Conservation (phyloP, 129 eudicot genomes). For the Glebionis coronaria region DNA sequence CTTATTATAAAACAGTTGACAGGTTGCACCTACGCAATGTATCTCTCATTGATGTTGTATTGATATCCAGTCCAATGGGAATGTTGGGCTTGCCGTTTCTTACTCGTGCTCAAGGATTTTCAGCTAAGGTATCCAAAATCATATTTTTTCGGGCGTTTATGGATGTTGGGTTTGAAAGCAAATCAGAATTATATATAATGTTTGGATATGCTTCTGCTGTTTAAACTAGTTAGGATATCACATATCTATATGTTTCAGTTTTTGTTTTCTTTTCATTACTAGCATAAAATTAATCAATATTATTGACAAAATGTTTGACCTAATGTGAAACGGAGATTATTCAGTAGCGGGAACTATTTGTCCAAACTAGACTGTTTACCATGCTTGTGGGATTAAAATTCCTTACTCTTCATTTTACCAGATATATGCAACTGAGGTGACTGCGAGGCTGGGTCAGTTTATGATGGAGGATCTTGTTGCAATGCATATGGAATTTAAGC, state of each 20-base stretch:
- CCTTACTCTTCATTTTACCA: neutral
- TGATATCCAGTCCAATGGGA: slow-evolving; percentile 83
- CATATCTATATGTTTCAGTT: too few relatives aligned
- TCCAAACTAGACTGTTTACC: too few relatives aligned
- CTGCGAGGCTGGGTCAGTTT: slow-evolving; percentile 65
- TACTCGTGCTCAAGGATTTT: too few relatives aligned
- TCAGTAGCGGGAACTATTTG: too few relatives aligned
- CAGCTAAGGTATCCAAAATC: too few relatives aligned
- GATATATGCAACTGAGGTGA: slow-evolving; percentile 85
- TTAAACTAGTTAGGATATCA: too few relatives aligned
- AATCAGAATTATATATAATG: too few relatives aligned
- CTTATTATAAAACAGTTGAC: slow-evolving; percentile 58
- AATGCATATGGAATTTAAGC: slow-evolving; percentile 77
- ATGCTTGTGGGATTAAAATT: neutral
- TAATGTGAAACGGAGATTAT: too few relatives aligned
- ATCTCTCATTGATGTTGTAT: slow-evolving; percentile 64
- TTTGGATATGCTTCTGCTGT: too few relatives aligned
- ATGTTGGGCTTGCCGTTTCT: slow-evolving; percentile 58
- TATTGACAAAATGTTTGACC: neutral
- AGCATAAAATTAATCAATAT: neutral
- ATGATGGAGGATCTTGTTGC: slow-evolving; percentile 88
- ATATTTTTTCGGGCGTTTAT: too few relatives aligned
- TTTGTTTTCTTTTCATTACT: neutral
- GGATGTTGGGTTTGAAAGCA: too few relatives aligned
- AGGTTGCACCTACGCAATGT: slow-evolving; percentile 56